phyloP scores from a whole-genome alignment of 495 filamentous ascomycete species.

The Platismatia glauca region DNA sequence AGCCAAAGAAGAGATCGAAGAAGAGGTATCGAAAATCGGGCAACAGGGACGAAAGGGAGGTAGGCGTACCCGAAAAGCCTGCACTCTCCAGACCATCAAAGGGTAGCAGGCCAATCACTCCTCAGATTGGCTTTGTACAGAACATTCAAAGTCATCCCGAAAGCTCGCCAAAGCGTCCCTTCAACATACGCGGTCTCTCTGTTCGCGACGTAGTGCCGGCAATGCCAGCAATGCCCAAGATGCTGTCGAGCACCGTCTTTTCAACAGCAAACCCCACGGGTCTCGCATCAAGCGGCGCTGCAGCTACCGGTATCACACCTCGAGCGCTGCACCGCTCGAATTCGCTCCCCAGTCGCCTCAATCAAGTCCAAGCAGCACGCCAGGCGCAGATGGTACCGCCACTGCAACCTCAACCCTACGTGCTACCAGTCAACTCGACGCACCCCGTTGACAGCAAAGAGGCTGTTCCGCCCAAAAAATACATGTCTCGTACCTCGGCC shows the following conservation, averaged over 20 bases:
- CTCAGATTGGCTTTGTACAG: slow-evolving; percentile 29
- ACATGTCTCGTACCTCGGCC: slow-evolving; percentile 66
- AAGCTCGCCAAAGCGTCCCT: slow-evolving; percentile 32
- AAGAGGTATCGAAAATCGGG: slow-evolving; percentile 26
- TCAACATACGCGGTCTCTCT: slow-evolving; percentile 38
- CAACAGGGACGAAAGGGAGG: slow-evolving; percentile 16
- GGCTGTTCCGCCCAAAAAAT: slow-evolving; percentile 37
- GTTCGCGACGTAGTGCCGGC: slow-evolving; percentile 29
- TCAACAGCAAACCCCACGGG: slow-evolving; percentile 33
- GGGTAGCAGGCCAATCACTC: slow-evolving; percentile 1
- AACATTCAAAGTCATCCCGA: slow-evolving; percentile 24
- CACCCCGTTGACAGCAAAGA: slow-evolving; percentile 24
- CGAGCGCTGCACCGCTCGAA: slow-evolving; percentile 65
- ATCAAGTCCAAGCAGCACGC: slow-evolving; percentile 34
- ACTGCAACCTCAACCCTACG: slow-evolving; percentile 33
- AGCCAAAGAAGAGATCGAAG: slow-evolving; percentile 34
- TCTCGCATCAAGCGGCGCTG: slow-evolving; percentile 31
- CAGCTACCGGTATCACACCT: slow-evolving; percentile 44
- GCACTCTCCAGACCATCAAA: not conserved
- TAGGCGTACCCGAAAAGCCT: slow-evolving; percentile 6
- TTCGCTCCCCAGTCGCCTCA: slow-evolving; percentile 66
- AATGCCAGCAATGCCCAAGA: slow-evolving; percentile 46
- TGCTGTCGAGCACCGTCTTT: slow-evolving; percentile 61
- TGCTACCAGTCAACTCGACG: slow-evolving; percentile 34
- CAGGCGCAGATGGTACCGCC: slow-evolving; percentile 31